A percentile compares a stretch with the other conserved stretches of the same genome.
Conservation (phyloP, 2,329 filamentous ascomycete genomes). For the Colletotrichum agaves region DNA sequence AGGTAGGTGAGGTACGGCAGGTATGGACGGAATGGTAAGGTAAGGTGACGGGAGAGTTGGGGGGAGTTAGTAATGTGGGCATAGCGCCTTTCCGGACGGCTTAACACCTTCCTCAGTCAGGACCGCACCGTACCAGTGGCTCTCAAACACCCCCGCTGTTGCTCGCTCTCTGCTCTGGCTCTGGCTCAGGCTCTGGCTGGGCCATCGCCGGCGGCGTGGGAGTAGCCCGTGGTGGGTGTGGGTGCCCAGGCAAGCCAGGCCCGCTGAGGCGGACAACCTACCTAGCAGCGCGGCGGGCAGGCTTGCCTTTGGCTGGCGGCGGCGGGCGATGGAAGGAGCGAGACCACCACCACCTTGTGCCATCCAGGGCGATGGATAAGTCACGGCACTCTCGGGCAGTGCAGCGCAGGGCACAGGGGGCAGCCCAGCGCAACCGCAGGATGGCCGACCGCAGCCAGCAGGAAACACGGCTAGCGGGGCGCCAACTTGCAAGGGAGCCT, state of each 20-base stretch:
- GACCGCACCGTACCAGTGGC: background rate
- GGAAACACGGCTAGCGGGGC: background rate
- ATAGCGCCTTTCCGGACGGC: conserved; percentile 32
- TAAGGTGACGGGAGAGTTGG: conserved; percentile 28
- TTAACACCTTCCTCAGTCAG: conserved; percentile 15
- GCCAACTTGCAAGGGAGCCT: background rate
- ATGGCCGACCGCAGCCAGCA: conserved; percentile 7
- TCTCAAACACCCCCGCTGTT: conserved; percentile 21
- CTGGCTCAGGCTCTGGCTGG: too few species aligned
- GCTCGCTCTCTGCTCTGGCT: conserved; percentile 8
- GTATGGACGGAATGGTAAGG: conserved; percentile 18
- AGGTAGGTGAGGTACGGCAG: conserved; percentile 6
- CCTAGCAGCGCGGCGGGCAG: background rate
- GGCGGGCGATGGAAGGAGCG: background rate
- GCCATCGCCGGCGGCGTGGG: too few species aligned
- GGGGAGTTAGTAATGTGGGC: conserved; percentile 37
- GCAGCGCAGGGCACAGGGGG: conserved; percentile 30
- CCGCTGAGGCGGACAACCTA: conserved; percentile 10
- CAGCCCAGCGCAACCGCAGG: conserved; percentile 17
- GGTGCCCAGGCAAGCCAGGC: background rate
- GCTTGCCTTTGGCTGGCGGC: background rate
- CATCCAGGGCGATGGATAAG: background rate
- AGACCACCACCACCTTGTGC: background rate
- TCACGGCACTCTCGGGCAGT: conserved; percentile 25
- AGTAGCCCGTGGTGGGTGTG: conserved; percentile 1